Evolutionary conservation across 352 stramenopile genomes (phyloP).

Genomic region (Hyaloperonospora brassicae): DNA sequence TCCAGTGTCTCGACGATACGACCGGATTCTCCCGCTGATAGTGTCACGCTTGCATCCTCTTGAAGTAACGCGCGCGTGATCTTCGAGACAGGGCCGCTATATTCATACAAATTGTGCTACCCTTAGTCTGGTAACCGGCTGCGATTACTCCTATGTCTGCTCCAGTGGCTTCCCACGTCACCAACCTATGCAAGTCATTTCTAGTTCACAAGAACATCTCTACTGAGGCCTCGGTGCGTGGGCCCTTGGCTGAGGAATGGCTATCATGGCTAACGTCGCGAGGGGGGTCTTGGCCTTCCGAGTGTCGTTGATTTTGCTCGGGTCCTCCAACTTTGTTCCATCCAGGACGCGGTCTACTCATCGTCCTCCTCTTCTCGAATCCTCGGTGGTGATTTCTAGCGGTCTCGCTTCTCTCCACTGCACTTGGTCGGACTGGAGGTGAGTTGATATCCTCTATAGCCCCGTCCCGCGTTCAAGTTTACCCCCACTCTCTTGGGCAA

Average conservation of each 20-base stretch:
- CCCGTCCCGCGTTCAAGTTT: not conserved
- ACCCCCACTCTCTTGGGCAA: too few relatives aligned
- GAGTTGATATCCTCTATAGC: slow-evolving; percentile 10
- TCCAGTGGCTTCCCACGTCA: not conserved
- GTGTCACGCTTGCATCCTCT: slow-evolving; percentile 2
- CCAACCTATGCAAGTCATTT: slow-evolving; percentile 4
- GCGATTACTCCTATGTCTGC: slow-evolving; percentile 1
- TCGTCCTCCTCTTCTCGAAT: not conserved
- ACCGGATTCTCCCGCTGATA: not conserved
- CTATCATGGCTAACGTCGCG: slow-evolving; percentile 6
- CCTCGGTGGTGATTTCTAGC: slow-evolving; percentile 6
- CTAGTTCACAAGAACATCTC: slow-evolving; percentile 9
- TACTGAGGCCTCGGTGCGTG: not conserved
- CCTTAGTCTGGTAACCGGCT: slow-evolving; percentile 9
- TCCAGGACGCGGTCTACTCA: slow-evolving; percentile 5
- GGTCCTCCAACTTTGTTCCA: slow-evolving; percentile 5
- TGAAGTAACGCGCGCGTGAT: slow-evolving; percentile 6
- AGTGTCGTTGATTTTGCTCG: not conserved
- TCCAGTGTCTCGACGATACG: slow-evolving; percentile 4
- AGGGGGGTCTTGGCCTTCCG: slow-evolving; percentile 6
- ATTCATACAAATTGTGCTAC: slow-evolving; percentile 2
- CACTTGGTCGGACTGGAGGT: not conserved
- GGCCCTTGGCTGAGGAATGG: slow-evolving; percentile 4
- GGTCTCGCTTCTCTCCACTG: not conserved
- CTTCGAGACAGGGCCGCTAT: slow-evolving; percentile 5